Percentiles rank a stretch among this genome's conserved stretches.
Conservation (phyloP, 108 stramenopile genomes). For the Parmales sp. region DNA sequence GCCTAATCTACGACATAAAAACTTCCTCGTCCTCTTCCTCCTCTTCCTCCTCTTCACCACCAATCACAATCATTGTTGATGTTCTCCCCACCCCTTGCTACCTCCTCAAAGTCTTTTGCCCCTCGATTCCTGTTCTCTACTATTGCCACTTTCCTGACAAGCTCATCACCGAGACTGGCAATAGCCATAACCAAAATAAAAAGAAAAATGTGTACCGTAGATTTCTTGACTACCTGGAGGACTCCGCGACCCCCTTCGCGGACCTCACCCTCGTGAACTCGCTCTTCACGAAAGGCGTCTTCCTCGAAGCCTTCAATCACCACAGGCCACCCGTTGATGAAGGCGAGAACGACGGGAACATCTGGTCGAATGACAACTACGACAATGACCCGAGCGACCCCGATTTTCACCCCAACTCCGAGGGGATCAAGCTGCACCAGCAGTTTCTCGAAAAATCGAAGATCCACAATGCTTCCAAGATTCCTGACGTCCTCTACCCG, state of each 20-base stretch:
- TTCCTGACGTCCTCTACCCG: slow-evolving; percentile 65
- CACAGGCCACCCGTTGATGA: slow-evolving; percentile 28
- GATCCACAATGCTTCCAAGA: no score
- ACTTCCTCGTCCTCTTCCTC: background rate
- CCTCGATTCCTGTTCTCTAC: slow-evolving; percentile 49
- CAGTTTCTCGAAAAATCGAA: background rate
- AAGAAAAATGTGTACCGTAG: slow-evolving; percentile 33
- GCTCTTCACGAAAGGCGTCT: slow-evolving; percentile 69
- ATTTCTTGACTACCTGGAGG: slow-evolving; percentile 59
- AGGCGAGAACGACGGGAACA: background rate
- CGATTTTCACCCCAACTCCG: background rate
- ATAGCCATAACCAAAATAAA: slow-evolving; percentile 26
- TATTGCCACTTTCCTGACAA: slow-evolving; percentile 99
- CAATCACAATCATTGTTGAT: background rate
- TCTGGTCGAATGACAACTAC: background rate
- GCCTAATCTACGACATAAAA: background rate
- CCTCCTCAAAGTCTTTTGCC: background rate
- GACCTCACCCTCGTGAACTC: slow-evolving; percentile 87
- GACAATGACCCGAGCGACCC: background rate
- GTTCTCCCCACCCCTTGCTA: background rate
- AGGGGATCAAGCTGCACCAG: background rate
- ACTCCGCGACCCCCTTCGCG: slow-evolving; percentile 61
- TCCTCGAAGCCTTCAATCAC: slow-evolving; percentile 49
- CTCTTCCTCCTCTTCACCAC: background rate
- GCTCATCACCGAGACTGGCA: slow-evolving; percentile 55